These are phyloP conservation scores for Rosa chinensis DNA, from an alignment of 306 rosid genomes.

Conservation along the genomic window DNA sequence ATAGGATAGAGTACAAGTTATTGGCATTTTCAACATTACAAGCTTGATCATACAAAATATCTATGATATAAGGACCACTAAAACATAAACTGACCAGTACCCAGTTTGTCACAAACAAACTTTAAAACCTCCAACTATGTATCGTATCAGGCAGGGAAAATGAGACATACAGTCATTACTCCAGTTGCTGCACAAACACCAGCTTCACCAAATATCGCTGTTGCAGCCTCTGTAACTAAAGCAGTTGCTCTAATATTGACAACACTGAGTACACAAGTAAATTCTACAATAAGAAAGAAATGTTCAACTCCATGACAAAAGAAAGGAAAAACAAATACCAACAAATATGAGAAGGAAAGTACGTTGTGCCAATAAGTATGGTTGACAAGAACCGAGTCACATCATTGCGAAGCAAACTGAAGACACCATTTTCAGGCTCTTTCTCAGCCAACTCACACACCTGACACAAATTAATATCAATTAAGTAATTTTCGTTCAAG, in stretches of 20 bases:
- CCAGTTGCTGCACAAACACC: slow-evolving; percentile 98
- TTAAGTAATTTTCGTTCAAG: slow-evolving; percentile 20
- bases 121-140: slow-evolving; percentile 7
- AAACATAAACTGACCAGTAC: background rate
- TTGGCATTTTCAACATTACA: background rate
- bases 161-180: slow-evolving; percentile 89
- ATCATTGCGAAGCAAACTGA: slow-evolving; percentile 83
- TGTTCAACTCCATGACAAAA: slow-evolving; percentile 22
- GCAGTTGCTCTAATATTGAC: slow-evolving; percentile 98
- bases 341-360: no score
- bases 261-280: slow-evolving; percentile 60
- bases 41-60: background rate
- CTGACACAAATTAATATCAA: slow-evolving; percentile 40
- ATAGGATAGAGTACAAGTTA: background rate
- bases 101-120: background rate
- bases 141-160: slow-evolving; percentile 25
- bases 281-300: slow-evolving; percentile 45
- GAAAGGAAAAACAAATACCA: slow-evolving; percentile 10
- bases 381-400: slow-evolving; percentile 95
- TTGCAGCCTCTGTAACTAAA: slow-evolving; percentile 89
- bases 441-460: slow-evolving; percentile 89
- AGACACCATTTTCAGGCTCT: slow-evolving; percentile 87
- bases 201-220: slow-evolving; percentile 93
- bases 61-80: background rate
- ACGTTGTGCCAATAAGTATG: slow-evolving; percentile 99